Conservation (phyloP, 208 protist genomes). For the Porcisia hertigi region DNA sequence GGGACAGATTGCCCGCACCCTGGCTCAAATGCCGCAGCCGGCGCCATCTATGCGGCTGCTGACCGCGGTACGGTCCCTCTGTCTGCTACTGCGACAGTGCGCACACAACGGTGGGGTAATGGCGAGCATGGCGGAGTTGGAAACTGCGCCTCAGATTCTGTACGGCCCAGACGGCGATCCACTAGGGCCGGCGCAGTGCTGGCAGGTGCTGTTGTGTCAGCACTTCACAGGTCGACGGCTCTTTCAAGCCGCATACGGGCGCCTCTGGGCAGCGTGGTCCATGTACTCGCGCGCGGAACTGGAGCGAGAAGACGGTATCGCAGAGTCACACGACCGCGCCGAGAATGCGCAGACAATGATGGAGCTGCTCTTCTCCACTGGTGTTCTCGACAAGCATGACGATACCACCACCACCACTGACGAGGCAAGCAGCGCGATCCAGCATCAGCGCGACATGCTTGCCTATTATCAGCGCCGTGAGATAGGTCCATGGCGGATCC, state of each 20-base stretch:
- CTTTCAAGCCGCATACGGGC: slow-evolving; percentile 47
- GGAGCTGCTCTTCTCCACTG: slow-evolving; percentile 15
- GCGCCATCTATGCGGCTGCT: slow-evolving; percentile 29
- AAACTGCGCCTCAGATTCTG: background rate
- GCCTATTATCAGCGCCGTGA: slow-evolving; percentile 41
- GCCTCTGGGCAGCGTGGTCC: slow-evolving; percentile 54
- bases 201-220: slow-evolving; percentile 38
- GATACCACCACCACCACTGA: background rate
- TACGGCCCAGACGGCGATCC: slow-evolving; percentile 21
- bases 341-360: slow-evolving; percentile 32
- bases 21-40: slow-evolving; percentile 23
- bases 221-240: slow-evolving; percentile 49
- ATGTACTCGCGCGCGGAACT: slow-evolving; percentile 46
- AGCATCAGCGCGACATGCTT: slow-evolving; percentile 32
- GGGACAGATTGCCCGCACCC: slow-evolving; percentile 17
- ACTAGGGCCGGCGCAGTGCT: slow-evolving; percentile 22
- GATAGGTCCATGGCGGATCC: slow-evolving; percentile 50
- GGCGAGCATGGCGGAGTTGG: background rate
- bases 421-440: background rate
- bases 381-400: background rate
- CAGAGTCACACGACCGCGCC: slow-evolving; percentile 38
- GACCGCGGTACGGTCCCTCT: slow-evolving; percentile 21
- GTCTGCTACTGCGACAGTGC: slow-evolving; percentile 25
- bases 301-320: slow-evolving; percentile 40
- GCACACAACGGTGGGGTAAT: slow-evolving; percentile 8